Conservation (phyloP, 208 protist genomes). For the Leishmania aethiopica region DNA sequence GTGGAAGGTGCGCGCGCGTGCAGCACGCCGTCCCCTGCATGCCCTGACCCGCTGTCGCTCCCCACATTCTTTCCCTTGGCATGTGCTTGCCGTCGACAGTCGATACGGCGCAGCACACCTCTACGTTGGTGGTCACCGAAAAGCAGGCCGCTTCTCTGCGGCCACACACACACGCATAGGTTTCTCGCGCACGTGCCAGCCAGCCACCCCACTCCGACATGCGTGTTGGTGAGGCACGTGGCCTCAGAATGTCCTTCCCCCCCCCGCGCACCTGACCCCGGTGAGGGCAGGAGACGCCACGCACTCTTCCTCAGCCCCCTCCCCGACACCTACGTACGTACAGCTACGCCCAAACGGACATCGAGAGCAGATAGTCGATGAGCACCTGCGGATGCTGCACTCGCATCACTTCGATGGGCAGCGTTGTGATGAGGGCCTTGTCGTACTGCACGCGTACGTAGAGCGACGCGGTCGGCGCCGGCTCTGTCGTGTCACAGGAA, state of each 20-base stretch:
- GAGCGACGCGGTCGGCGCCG: constrained; percentile 11
- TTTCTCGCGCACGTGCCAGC: background rate
- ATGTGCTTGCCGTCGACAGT: background rate
- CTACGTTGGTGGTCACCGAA: background rate
- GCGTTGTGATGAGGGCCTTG: constrained; percentile 57
- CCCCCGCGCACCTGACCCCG: background rate
- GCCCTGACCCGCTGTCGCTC: background rate
- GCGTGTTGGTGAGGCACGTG: background rate
- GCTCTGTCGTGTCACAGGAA: background rate
- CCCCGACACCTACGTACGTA: background rate
- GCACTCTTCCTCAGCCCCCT: background rate
- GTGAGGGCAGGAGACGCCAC: no score
- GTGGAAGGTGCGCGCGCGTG: background rate
- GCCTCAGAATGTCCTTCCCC: background rate
- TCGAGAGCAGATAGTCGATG: constrained; percentile 79
- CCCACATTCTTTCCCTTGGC: background rate
- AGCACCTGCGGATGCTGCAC: constrained; percentile 75
- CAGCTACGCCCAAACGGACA: constrained; percentile 58
- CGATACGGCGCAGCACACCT: background rate
- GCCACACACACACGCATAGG: background rate
- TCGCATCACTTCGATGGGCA: constrained; percentile 75
- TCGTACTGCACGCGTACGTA: constrained; percentile 82
- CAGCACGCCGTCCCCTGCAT: background rate
- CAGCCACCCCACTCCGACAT: background rate
- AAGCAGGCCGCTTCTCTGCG: background rate